Percentiles rank a stretch among this genome's conserved stretches.
Evolutionary conservation across 345 rosid genomes (phyloP).

Genomic region (Balakata baccata): DNA sequence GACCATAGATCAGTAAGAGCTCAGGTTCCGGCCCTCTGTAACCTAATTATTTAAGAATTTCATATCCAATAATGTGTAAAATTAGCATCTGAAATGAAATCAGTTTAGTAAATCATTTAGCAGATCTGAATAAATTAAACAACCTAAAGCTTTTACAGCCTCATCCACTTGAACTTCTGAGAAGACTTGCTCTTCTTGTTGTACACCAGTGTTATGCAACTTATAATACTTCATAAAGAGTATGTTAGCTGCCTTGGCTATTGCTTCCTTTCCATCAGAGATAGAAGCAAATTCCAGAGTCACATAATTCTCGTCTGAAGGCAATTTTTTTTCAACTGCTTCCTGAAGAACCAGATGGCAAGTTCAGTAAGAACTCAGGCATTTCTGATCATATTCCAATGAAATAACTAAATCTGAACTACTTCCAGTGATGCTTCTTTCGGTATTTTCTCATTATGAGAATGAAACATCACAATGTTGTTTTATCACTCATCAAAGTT

Average conservation of each 20-base stretch:
- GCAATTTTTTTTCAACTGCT: conserved; percentile 29
- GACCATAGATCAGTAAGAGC: conserved; percentile 79
- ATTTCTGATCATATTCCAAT: conserved; percentile 8
- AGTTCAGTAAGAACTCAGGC: conserved; percentile 8
- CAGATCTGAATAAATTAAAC: conserved; percentile 31
- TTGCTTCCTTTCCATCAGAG: conserved; percentile 80
- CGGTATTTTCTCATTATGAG: background rate
- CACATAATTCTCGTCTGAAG: conserved; percentile 29
- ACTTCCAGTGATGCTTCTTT: background rate
- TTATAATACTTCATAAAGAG: conserved; percentile 50
- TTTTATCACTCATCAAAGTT: background rate
- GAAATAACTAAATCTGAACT: background rate
- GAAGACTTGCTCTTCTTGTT: conserved; percentile 45
- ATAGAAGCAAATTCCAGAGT: conserved; percentile 64
- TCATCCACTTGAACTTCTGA: conserved; percentile 66
- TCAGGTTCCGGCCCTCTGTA: conserved; percentile 67
- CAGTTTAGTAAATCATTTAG: background rate
- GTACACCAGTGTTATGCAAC: conserved; percentile 30
- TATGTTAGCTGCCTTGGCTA: conserved; percentile 78
- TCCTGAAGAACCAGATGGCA: conserved; percentile 41
- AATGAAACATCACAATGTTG: background rate
- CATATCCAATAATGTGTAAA: conserved; percentile 2
- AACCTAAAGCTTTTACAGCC: conserved; percentile 69
- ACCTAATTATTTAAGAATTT: conserved; percentile 44
- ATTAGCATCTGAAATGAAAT: conserved; percentile 11